Evolutionary conservation across 2,329 filamentous ascomycete genomes (phyloP).

Genomic region (Botrytis hyacinthi): DNA sequence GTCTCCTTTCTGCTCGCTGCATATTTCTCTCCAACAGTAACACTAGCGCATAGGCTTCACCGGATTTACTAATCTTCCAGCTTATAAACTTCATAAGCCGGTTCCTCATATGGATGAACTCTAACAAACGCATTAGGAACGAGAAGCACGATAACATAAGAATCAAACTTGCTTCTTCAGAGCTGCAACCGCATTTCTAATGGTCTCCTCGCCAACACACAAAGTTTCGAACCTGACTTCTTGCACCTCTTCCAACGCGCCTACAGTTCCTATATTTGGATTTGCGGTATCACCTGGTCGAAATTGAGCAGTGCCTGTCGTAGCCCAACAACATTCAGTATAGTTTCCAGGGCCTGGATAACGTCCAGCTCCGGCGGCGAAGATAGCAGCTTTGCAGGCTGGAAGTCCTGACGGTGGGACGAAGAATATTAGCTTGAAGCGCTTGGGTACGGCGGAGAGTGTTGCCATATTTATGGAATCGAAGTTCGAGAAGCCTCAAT

Average conservation of each 20-base stretch:
- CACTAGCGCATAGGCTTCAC: neutral
- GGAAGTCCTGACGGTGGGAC: conserved; percentile 44
- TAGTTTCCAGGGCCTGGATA: conserved; percentile 50
- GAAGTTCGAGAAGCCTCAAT: neutral
- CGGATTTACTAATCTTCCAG: conserved; percentile 43
- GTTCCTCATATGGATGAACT: conserved; percentile 52
- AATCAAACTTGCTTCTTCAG: conserved; percentile 56
- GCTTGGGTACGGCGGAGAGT: too few relatives aligned
- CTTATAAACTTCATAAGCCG: conserved; percentile 49
- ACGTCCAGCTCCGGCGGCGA: conserved; percentile 53
- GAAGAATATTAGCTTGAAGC: conserved; percentile 49
- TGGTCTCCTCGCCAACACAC: conserved; percentile 57
- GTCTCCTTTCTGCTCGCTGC: neutral
- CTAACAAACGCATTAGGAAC: conserved; percentile 28
- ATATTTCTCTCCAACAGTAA: neutral
- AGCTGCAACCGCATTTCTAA: conserved; percentile 56
- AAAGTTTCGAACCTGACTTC: conserved; percentile 63
- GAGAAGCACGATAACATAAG: conserved; percentile 9
- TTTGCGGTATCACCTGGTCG: conserved; percentile 59
- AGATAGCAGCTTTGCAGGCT: conserved; percentile 53
- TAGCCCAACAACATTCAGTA: conserved; percentile 53
- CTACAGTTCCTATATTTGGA: conserved; percentile 59
- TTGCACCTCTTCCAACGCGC: conserved; percentile 55
- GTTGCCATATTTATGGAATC: neutral
- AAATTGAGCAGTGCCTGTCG: conserved; percentile 62